Evolutionary conservation across 768 basidiomycete genomes (phyloP).

Genomic region (Dentipellis fragilis): DNA sequence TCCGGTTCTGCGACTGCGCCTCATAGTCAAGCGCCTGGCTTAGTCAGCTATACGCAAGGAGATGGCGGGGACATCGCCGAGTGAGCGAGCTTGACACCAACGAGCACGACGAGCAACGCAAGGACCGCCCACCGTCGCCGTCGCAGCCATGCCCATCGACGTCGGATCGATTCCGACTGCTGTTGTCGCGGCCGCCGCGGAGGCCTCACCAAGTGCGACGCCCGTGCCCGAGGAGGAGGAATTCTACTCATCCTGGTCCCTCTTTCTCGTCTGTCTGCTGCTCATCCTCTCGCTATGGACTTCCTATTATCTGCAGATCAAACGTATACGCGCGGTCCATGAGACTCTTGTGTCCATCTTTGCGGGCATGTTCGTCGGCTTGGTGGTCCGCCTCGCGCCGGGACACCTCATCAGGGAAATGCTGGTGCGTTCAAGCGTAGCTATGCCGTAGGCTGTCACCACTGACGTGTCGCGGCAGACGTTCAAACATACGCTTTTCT

Average conservation of each 20-base stretch:
- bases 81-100: no score
- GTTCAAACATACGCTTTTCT: slow-evolving; percentile 94
- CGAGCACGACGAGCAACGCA: no score
- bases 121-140: background rate
- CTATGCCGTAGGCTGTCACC: background rate
- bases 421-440: slow-evolving; percentile 57
- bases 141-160: background rate
- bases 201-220: slow-evolving; percentile 1
- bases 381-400: slow-evolving; percentile 82
- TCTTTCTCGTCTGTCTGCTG: slow-evolving; percentile 85
- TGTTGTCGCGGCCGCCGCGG: slow-evolving; percentile 6
- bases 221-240: slow-evolving; percentile 60
- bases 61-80: no score
- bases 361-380: slow-evolving; percentile 92
- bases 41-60: no score
- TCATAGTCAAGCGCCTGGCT: no score
- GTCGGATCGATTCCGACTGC: background rate
- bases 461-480: slow-evolving; percentile 39
- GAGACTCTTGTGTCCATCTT: slow-evolving; percentile 94
- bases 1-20: no score
- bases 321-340: slow-evolving; percentile 88
- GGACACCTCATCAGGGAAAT: slow-evolving; percentile 95
- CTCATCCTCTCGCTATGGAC: slow-evolving; percentile 93
- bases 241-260: slow-evolving; percentile 89
- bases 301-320: slow-evolving; percentile 96